Conservation (phyloP, 306 rosid species). For the Fagus sylvatica region DNA sequence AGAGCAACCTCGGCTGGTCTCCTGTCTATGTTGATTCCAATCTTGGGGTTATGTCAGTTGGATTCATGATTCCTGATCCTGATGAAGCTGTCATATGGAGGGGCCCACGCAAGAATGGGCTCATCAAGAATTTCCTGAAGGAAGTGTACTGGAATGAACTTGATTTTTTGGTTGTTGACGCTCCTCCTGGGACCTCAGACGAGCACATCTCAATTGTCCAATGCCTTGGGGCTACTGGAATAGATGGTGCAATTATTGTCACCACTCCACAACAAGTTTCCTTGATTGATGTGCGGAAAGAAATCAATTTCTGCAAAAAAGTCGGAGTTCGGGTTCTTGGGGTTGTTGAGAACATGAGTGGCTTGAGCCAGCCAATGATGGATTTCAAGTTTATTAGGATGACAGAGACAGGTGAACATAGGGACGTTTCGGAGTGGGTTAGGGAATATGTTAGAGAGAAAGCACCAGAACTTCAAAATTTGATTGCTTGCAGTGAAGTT, state of each 20-base stretch:
- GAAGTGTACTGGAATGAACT: constrained; percentile 93
- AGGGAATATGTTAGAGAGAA: constrained; percentile 57
- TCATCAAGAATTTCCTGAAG: constrained; percentile 83
- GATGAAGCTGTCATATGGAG: constrained; percentile 87
- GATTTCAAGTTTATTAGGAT: constrained; percentile 60
- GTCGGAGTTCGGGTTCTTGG: constrained; percentile 80
- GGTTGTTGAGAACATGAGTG: constrained; percentile 93
- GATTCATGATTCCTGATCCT: constrained; percentile 79
- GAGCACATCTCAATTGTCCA: constrained; percentile 88
- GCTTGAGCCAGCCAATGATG: constrained; percentile 59
- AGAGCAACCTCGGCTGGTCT: constrained; percentile 97
- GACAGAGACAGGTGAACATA: constrained; percentile 60
- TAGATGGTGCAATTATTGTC: constrained; percentile 90
- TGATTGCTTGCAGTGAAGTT: constrained; percentile 72
- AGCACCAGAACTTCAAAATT: constrained; percentile 58
- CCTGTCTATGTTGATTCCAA: constrained; percentile 91
- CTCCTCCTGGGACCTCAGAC: constrained; percentile 97
- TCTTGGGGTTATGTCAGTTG: constrained; percentile 92
- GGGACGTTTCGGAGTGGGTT: constrained; percentile 73
- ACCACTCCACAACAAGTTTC: constrained; percentile 96
- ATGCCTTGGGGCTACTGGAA: constrained; percentile 61
- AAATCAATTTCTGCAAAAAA: constrained; percentile 82
- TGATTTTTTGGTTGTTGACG: constrained; percentile 84
- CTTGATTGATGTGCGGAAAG: constrained; percentile 82
- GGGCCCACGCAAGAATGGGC: constrained; percentile 88